Conservation (phyloP, 768 basidiomycete species). For the Guyanaporus albipodus region DNA sequence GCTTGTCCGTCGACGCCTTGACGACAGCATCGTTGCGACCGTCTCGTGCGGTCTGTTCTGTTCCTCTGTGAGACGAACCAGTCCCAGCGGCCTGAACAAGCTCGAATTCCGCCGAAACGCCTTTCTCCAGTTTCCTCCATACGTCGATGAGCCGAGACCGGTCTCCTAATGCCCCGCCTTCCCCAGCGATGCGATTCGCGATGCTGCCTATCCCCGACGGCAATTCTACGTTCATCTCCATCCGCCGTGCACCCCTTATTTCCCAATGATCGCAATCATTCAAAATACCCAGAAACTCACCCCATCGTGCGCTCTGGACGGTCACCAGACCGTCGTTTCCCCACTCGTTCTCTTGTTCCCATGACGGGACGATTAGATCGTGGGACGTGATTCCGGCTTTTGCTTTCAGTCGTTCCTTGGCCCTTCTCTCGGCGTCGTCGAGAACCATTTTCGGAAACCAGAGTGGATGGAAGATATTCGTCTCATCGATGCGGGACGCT, state of each 20-base stretch:
- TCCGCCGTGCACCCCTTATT: conserved; percentile 81
- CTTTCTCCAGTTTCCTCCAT: conserved; percentile 56
- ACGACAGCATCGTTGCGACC: conserved; percentile 51
- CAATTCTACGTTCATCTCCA: conserved; percentile 61
- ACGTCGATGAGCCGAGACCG: conserved; percentile 60
- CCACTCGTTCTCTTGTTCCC: conserved; percentile 54
- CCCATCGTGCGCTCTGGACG: conserved; percentile 92
- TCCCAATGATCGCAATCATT: conserved; percentile 97
- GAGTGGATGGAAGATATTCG: conserved; percentile 87
- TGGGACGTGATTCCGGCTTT: conserved; percentile 2
- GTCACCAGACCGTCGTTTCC: conserved; percentile 94
- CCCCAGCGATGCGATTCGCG: conserved; percentile 35
- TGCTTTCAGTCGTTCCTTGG: conserved; percentile 44
- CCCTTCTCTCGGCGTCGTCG: conserved; percentile 73
- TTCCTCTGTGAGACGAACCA: conserved; percentile 9
- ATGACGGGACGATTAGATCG: conserved; percentile 33
- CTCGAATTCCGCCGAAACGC: conserved; percentile 33
- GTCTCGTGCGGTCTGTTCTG: conserved; percentile 24
- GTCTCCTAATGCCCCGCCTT: conserved; percentile 45
- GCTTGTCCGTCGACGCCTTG: conserved; percentile 63
- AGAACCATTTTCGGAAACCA: conserved; percentile 96
- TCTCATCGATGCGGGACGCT: conserved; percentile 64
- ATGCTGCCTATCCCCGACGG: conserved; percentile 46
- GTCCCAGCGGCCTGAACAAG: conserved; percentile 21
- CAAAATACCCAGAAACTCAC: conserved; percentile 87